These are phyloP conservation scores for Sonneratia caseolaris DNA, from an alignment of 345 rosid genomes.

Conservation along the genomic window DNA sequence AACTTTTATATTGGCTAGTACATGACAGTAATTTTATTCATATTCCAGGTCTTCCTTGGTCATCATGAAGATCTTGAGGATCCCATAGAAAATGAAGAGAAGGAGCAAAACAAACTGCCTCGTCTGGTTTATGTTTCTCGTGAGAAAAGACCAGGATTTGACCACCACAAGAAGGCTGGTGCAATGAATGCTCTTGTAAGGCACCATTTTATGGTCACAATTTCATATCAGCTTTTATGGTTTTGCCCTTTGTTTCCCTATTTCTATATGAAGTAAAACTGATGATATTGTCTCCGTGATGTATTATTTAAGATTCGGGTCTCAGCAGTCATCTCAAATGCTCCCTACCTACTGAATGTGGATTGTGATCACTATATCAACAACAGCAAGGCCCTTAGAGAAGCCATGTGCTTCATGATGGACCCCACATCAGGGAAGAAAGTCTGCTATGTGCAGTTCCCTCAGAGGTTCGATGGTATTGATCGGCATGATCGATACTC, in stretches of 20 bases:
- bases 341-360: constrained; percentile 67
- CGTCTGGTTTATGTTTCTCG: constrained; percentile 79
- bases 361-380: constrained; percentile 86
- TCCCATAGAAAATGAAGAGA: constrained; percentile 30
- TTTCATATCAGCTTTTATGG: not conserved
- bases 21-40: too few species aligned
- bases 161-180: constrained; percentile 91
- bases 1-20: too few species aligned
- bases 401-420: constrained; percentile 89
- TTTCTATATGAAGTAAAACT: not conserved
- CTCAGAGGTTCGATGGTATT: constrained; percentile 81
- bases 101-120: constrained; percentile 27
- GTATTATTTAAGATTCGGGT: constrained; percentile 40
- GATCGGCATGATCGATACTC: constrained; percentile 71
- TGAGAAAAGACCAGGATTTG: constrained; percentile 90
- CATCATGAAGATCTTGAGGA: constrained; percentile 64
- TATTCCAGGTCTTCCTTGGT: constrained; percentile 67
- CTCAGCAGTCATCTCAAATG: constrained; percentile 65
- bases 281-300: constrained; percentile 8
- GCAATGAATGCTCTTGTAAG: constrained; percentile 87
- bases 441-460: constrained; percentile 74
- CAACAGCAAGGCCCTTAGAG: constrained; percentile 75
- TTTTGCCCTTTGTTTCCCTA: too few species aligned
- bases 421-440: constrained; percentile 70
- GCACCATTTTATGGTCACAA: constrained; percentile 5